These are phyloP conservation scores for Malus orientalis DNA, from an alignment of 306 rosid species.

Conservation along the genomic window DNA sequence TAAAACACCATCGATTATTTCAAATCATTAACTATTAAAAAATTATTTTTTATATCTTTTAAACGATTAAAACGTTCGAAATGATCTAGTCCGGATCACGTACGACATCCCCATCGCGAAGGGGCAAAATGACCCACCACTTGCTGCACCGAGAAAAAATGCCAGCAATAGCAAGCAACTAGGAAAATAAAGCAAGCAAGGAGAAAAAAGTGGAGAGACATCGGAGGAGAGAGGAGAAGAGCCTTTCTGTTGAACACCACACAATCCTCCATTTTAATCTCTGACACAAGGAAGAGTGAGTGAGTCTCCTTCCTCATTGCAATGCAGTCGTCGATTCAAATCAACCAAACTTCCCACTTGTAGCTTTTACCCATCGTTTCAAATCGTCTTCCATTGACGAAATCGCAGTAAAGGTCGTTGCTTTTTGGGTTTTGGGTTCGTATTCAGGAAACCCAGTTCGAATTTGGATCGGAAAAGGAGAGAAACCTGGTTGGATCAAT, in stretches of 20 bases:
- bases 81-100: neutral
- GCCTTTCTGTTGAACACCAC: slow-evolving; percentile 25
- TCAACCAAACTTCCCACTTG: neutral
- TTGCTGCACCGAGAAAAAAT: neutral
- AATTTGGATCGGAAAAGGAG: slow-evolving; percentile 5
- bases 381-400: neutral
- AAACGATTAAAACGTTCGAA: too few relatives aligned
- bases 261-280: slow-evolving; percentile 18
- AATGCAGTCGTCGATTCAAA: neutral
- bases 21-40: neutral
- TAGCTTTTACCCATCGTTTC: neutral
- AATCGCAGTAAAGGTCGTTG: neutral
- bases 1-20: too few relatives aligned
- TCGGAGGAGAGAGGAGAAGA: slow-evolving; percentile 1
- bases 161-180: slow-evolving; percentile 2
- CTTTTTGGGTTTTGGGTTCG: neutral
- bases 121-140: slow-evolving; percentile 8
- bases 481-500: slow-evolving; percentile 26
- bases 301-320: neutral
- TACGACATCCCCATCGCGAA: neutral
- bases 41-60: neutral
- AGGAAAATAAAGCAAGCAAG: neutral
- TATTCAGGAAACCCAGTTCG: neutral
- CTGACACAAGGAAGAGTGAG: neutral
- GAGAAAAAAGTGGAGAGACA: slow-evolving; percentile 59